Conservation (phyloP, 2,329 filamentous ascomycete genomes). For the Septoria petroselini region DNA sequence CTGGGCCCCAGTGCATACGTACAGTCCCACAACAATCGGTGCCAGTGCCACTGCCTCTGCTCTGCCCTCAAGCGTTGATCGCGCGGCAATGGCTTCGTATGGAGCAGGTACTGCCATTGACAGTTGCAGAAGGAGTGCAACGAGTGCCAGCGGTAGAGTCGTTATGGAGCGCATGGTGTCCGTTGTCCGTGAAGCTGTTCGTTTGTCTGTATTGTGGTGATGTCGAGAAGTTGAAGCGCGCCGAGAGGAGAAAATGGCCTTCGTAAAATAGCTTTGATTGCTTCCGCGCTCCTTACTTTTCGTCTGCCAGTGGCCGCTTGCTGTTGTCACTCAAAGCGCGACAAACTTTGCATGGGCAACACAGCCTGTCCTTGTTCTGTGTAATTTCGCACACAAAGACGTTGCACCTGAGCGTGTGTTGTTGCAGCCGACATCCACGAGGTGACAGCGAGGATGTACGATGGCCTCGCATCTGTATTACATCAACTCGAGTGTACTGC, state of each 20-base stretch:
- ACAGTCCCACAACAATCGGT: conserved; percentile 22
- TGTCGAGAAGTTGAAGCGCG: not conserved
- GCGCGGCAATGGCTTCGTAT: not conserved
- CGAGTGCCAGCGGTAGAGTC: conserved; percentile 8
- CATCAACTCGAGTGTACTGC: not conserved
- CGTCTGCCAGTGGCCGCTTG: not conserved
- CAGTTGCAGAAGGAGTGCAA: conserved; percentile 8
- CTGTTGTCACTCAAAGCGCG: conserved; percentile 6
- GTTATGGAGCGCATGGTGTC: conserved; percentile 7
- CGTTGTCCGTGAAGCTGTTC: not conserved
- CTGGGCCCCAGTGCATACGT: conserved; percentile 22
- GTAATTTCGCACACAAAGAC: conserved; percentile 4
- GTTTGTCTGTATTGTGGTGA: conserved; percentile 1
- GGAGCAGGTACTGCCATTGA: conserved; percentile 11
- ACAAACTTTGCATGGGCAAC: conserved; percentile 7
- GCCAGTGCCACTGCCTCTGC: conserved; percentile 21
- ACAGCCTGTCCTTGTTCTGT: not conserved
- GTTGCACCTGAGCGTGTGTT: conserved; percentile 4
- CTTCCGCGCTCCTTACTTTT: conserved; percentile 8
- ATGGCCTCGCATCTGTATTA: conserved; percentile 6
- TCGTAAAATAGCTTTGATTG: conserved; percentile 3
- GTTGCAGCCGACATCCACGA: conserved; percentile 10
- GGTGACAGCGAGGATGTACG: conserved; percentile 9
- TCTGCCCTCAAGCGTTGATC: conserved; percentile 6
- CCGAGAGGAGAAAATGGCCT: not conserved